phyloP scores from a whole-genome alignment of 2,329 filamentous ascomycete genomes.

The Cladosporium sp. region DNA sequence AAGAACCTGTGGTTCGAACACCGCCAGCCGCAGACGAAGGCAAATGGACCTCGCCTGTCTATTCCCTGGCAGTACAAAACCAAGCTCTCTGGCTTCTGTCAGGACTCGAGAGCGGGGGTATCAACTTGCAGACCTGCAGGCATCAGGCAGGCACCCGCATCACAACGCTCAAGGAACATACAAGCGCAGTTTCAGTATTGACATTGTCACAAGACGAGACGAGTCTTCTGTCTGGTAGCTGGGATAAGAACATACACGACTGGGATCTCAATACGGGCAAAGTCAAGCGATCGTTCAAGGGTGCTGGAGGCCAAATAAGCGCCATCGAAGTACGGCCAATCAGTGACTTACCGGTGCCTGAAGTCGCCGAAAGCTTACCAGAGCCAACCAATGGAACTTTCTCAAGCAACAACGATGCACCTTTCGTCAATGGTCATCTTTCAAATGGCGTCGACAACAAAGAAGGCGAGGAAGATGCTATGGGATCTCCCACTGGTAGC shows the following conservation, averaged over 20 bases:
- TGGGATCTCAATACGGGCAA: slow-evolving; percentile 92
- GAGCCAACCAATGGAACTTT: slow-evolving; percentile 61
- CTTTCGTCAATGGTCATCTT: slow-evolving; percentile 38
- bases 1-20: slow-evolving; percentile 52
- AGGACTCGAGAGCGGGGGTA: slow-evolving; percentile 82
- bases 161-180: slow-evolving; percentile 72
- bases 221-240: slow-evolving; percentile 84
- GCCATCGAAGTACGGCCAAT: slow-evolving; percentile 79
- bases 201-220: slow-evolving; percentile 78
- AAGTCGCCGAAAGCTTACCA: slow-evolving; percentile 62
- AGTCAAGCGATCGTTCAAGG: slow-evolving; percentile 68
- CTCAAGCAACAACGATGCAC: slow-evolving; percentile 64
- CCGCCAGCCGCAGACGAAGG: slow-evolving; percentile 46
- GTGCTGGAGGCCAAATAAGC: slow-evolving; percentile 77
- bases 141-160: slow-evolving; percentile 94
- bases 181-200: slow-evolving; percentile 85
- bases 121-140: slow-evolving; percentile 87
- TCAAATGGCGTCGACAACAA: slow-evolving; percentile 22
- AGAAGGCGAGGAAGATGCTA: slow-evolving; percentile 51
- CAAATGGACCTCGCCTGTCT: slow-evolving; percentile 68
- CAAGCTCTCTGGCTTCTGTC: slow-evolving; percentile 88
- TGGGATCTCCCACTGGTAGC: slow-evolving; percentile 67
- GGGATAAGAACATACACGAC: slow-evolving; percentile 91
- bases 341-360: slow-evolving; percentile 69
- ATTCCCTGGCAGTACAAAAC: slow-evolving; percentile 86